A percentile compares a stretch with the other conserved stretches of the same genome.
Evolutionary conservation across 352 stramenopile genomes (phyloP).

Genomic region (Pythium volutum): DNA sequence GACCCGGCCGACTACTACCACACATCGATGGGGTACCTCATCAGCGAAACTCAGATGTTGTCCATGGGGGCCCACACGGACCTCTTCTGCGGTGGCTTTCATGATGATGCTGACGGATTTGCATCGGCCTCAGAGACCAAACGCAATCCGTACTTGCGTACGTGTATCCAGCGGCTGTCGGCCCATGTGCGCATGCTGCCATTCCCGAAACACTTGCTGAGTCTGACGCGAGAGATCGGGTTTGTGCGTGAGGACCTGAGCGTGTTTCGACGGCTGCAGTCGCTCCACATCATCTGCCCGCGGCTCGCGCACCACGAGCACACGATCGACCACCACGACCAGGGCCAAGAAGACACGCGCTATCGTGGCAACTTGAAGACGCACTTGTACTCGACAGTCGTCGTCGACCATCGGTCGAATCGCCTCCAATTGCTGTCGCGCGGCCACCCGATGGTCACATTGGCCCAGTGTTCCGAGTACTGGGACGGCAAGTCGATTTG

Average conservation of each 20-base stretch:
- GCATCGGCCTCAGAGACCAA: background rate
- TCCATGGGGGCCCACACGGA: constrained; percentile 6
- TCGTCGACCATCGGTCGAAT: constrained; percentile 79
- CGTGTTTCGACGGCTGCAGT: constrained; percentile 63
- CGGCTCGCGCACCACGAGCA: constrained; percentile 80
- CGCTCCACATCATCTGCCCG: constrained; percentile 82
- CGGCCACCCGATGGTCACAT: constrained; percentile 66
- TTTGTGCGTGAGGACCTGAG: constrained; percentile 70
- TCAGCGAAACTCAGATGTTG: constrained; percentile 40
- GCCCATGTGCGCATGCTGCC: constrained; percentile 83
- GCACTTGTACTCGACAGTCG: constrained; percentile 81
- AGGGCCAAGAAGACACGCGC: constrained; percentile 80
- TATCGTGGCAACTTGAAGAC: constrained; percentile 85
- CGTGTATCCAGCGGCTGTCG: constrained; percentile 75
- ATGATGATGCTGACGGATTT: background rate
- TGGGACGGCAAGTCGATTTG: constrained; percentile 89
- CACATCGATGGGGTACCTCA: constrained; percentile 69
- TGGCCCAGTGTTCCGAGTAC: constrained; percentile 80
- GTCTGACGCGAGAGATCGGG: constrained; percentile 78
- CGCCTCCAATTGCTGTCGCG: constrained; percentile 76
- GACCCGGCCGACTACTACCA: constrained; percentile 64
- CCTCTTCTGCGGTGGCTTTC: background rate
- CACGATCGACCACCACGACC: constrained; percentile 81
- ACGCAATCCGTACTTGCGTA: constrained; percentile 44
- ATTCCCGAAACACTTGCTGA: constrained; percentile 77